phyloP scores from a whole-genome alignment of 164 flowering plant species.

The Tetrastigma voinierianum region DNA sequence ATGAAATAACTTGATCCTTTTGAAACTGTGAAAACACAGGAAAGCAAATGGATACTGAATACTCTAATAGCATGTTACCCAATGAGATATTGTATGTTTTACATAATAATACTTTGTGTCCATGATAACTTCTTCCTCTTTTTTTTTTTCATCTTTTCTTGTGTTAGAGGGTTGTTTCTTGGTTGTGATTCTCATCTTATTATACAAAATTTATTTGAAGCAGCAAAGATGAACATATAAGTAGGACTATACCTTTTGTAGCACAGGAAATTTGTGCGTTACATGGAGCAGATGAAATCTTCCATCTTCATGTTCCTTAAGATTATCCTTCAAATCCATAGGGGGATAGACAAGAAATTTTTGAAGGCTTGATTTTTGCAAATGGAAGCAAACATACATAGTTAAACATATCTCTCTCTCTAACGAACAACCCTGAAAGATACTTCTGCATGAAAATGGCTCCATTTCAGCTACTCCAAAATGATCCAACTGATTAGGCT shows the following conservation, averaged over 20 bases:
- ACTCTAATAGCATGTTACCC: background rate
- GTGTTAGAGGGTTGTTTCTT: too few species aligned
- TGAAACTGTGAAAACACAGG: constrained; percentile 34
- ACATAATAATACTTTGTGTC: background rate
- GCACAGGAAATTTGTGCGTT: constrained; percentile 69
- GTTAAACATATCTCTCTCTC: constrained; percentile 23
- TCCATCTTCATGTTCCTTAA: constrained; percentile 35
- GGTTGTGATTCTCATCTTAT: background rate
- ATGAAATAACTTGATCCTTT: constrained; percentile 27
- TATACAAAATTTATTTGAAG: background rate
- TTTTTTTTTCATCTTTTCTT: too few species aligned
- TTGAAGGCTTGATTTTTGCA: constrained; percentile 30
- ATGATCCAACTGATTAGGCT: constrained; percentile 29
- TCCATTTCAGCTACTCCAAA: constrained; percentile 20
- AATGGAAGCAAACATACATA: constrained; percentile 41
- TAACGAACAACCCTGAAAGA: constrained; percentile 33
- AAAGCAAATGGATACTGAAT: constrained; percentile 1
- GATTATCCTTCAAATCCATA: constrained; percentile 17
- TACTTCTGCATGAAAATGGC: constrained; percentile 55
- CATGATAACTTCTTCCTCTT: too few species aligned
- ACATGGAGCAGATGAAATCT: constrained; percentile 56
- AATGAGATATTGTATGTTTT: background rate
- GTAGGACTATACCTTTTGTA: constrained; percentile 39
- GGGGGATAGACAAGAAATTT: constrained; percentile 24
- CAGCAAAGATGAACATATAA: background rate